phyloP scores from a whole-genome alignment of 2,329 filamentous ascomycete genomes.

The Furcasterigmium sp. region DNA sequence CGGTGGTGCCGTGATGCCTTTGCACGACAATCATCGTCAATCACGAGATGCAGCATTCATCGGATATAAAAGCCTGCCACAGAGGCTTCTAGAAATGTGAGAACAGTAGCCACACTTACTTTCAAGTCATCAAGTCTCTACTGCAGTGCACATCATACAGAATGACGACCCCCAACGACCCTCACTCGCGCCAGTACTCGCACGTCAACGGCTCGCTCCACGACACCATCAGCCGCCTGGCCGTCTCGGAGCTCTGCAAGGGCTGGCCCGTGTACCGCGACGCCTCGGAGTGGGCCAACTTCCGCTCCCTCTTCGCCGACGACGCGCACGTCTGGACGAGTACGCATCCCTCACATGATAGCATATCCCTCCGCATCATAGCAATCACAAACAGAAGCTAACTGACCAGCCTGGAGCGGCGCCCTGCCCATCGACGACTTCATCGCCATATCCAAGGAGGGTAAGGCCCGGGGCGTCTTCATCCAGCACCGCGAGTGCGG shows the following conservation, averaged over 20 bases:
- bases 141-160: no score
- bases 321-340: conserved; percentile 45
- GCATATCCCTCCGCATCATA: neutral
- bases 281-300: conserved; percentile 48
- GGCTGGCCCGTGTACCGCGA: conserved; percentile 50
- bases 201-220: conserved; percentile 37
- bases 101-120: no score
- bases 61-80: no score
- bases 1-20: no score
- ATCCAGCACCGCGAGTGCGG: conserved; percentile 53
- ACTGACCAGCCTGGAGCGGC: conserved; percentile 42
- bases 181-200: conserved; percentile 22
- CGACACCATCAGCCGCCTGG: conserved; percentile 38
- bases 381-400: neutral
- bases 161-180: conserved; percentile 10
- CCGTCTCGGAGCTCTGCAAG: conserved; percentile 46
- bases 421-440: conserved; percentile 31
- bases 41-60: no score
- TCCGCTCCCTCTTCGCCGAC: conserved; percentile 39
- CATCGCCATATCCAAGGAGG: conserved; percentile 38
- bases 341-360: conserved; percentile 19
- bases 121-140: no score
- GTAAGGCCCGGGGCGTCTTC: conserved; percentile 45
- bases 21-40: no score
- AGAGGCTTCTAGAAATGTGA: no score